These are phyloP conservation scores for Melastoma malabathricum DNA, from an alignment of 345 rosid species.

Conservation along the genomic window DNA sequence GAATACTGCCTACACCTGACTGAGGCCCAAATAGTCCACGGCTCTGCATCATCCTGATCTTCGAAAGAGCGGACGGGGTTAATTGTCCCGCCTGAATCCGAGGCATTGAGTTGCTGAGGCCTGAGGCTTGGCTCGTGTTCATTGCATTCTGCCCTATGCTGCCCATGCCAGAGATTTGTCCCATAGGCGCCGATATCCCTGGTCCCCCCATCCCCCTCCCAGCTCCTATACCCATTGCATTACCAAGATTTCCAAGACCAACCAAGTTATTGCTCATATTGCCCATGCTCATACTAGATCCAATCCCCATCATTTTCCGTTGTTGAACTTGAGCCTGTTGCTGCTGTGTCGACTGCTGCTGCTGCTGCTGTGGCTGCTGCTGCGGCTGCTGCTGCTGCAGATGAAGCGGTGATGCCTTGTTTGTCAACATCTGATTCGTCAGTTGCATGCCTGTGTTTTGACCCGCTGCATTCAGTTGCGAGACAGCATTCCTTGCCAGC, in stretches of 20 bases:
- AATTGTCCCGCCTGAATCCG: constrained; percentile 39
- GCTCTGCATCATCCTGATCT: constrained; percentile 16
- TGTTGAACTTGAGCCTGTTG: constrained; percentile 38
- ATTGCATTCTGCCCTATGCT: constrained; percentile 53
- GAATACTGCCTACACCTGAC: constrained; percentile 46
- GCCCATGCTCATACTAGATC: constrained; percentile 42
- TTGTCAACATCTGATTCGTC: constrained; percentile 54
- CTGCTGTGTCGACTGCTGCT: constrained; percentile 24
- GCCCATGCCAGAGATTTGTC: constrained; percentile 38
- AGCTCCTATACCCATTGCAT: constrained; percentile 50
- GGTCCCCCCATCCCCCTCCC: constrained; percentile 54
- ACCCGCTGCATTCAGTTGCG: constrained; percentile 46
- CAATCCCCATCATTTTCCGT: constrained; percentile 61
- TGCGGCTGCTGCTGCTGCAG: constrained; percentile 58
- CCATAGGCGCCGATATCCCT: constrained; percentile 69
- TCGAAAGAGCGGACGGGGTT: constrained; percentile 15
- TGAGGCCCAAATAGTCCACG: constrained; percentile 46
- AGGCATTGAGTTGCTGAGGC: constrained; percentile 32
- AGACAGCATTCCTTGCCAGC: constrained; percentile 45
- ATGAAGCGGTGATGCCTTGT: constrained; percentile 48
- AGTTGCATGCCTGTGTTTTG: constrained; percentile 61
- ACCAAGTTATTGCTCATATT: constrained; percentile 57
- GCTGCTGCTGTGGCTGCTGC: constrained; percentile 28
- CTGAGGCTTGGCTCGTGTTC: constrained; percentile 40
- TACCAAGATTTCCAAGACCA: constrained; percentile 19